phyloP scores from a whole-genome alignment of 352 stramenopile species.

The Aphanomyces cochlioides region DNA sequence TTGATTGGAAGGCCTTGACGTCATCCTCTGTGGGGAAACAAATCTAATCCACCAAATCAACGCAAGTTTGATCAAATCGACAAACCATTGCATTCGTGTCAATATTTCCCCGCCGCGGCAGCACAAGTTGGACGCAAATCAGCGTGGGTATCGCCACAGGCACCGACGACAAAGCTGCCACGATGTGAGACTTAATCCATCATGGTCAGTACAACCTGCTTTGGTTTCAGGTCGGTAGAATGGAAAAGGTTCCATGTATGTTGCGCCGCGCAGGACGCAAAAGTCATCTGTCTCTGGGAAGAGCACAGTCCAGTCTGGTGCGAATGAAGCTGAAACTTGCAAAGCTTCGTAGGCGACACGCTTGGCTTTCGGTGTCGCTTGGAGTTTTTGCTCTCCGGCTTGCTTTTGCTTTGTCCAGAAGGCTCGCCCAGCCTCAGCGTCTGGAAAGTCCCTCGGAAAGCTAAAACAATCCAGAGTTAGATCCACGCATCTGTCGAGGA shows the following conservation, averaged over 20 bases:
- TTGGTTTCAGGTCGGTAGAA: slow-evolving; percentile 39
- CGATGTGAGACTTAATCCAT: background rate
- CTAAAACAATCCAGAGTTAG: slow-evolving; percentile 34
- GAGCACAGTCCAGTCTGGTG: slow-evolving; percentile 53
- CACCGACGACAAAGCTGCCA: slow-evolving; percentile 33
- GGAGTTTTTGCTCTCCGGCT: slow-evolving; percentile 33
- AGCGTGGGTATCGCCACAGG: slow-evolving; percentile 64
- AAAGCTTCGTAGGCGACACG: slow-evolving; percentile 61
- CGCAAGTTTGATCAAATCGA: background rate
- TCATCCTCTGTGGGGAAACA: slow-evolving; percentile 17
- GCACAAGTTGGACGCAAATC: slow-evolving; percentile 50
- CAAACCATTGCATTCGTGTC: slow-evolving; percentile 64
- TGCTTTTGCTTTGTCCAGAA: slow-evolving; percentile 50
- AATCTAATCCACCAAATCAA: slow-evolving; percentile 7
- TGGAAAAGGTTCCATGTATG: slow-evolving; percentile 69
- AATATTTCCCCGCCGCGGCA: slow-evolving; percentile 56
- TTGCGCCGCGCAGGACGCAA: slow-evolving; percentile 56
- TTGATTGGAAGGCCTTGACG: background rate
- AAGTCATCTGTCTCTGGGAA: slow-evolving; percentile 33
- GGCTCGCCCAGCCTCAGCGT: slow-evolving; percentile 49
- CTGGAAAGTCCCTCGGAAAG: slow-evolving; percentile 76
- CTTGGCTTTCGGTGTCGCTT: slow-evolving; percentile 66
- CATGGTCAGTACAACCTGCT: background rate
- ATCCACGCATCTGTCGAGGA: slow-evolving; percentile 4
- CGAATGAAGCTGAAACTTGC: slow-evolving; percentile 52